Percentiles rank a stretch among this genome's conserved stretches.
Conservation (phyloP, 441 rosid species). For the Brassica balearica region DNA sequence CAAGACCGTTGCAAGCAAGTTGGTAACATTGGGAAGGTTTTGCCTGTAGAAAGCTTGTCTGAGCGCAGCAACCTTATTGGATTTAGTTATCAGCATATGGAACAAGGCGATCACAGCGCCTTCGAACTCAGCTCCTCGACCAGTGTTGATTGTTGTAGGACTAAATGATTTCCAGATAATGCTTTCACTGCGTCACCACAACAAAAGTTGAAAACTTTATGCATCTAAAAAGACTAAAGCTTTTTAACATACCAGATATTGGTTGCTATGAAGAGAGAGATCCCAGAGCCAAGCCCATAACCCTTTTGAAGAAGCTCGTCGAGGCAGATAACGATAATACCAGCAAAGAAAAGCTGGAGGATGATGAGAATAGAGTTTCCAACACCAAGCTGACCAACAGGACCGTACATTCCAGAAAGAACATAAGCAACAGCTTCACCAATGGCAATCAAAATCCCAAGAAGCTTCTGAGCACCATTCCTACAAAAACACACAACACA, state of each 20-base stretch:
- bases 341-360: slow-evolving; percentile 87
- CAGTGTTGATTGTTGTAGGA: slow-evolving; percentile 62
- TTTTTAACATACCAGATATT: slow-evolving; percentile 71
- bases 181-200: slow-evolving; percentile 40
- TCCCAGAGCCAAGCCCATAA: slow-evolving; percentile 93
- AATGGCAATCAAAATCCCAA: slow-evolving; percentile 83
- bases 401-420: slow-evolving; percentile 93
- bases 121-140: slow-evolving; percentile 64
- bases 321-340: slow-evolving; percentile 85
- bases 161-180: slow-evolving; percentile 67
- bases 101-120: slow-evolving; percentile 63
- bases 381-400: slow-evolving; percentile 83
- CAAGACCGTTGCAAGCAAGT: slow-evolving; percentile 48
- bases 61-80: slow-evolving; percentile 56
- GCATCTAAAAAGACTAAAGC: slow-evolving; percentile 9
- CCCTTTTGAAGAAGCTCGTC: slow-evolving; percentile 96
- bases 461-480: slow-evolving; percentile 85
- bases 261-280: slow-evolving; percentile 96
- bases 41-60: slow-evolving; percentile 63
- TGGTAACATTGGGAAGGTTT: slow-evolving; percentile 61
- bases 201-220: not conserved
- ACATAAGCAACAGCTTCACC: slow-evolving; percentile 97
- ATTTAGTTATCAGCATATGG: slow-evolving; percentile 56
- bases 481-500: slow-evolving; percentile 42
- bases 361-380: slow-evolving; percentile 91